Evolutionary conservation across 768 basidiomycete genomes (phyloP), one percentile per base, ranked within the genome.

Genomic region (Dentipellis sp.): DNA sequence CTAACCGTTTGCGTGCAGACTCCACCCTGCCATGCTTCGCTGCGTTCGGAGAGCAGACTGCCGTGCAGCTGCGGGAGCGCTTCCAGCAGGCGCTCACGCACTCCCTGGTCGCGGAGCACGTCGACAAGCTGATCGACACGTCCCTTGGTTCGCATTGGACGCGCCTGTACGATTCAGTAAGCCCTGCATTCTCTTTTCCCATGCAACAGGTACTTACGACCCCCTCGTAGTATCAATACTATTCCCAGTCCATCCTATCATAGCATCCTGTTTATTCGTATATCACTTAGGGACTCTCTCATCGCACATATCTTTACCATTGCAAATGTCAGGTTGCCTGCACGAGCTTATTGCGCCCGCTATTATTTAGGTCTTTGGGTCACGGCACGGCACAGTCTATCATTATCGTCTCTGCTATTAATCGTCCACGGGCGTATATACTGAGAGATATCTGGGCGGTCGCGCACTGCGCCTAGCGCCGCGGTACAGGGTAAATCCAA

Each of bases 81-180:
- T 97, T 98, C 75, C 91, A 97, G 64, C 88, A 95, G 29, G 83
- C 85, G 3, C 75, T 97, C 35, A 94, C 93, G 0, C 90, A 94
- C 60, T 79, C 76, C 45, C 77, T 88, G 37, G 86, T 94, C 29
- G 91, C 84, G 45, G 91, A 93, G 37, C 83, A 95, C 65, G 78
- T 97, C n/a, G 92, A 97, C 61, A 76, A 85, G 49, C 75, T 99
- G 47, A 88, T 99, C 59, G 86, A 97, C 59, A 88, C 79, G 54
- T 95, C 94, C 0, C 72, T 97, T 48, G 93, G 91, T 11, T 94
- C 91, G 35, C 85, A 90, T 59, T 98, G 94, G 88, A 98, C 97
- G 38, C 78, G 94, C 62, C 70, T 98, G 36, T 99, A 99, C 67
- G 97, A 99, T 70, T 97, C 92, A 58, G 91, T 92, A 65, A 65